Conservation (phyloP, 2,329 filamentous ascomycete species). For the Daldinia eschscholtzii region DNA sequence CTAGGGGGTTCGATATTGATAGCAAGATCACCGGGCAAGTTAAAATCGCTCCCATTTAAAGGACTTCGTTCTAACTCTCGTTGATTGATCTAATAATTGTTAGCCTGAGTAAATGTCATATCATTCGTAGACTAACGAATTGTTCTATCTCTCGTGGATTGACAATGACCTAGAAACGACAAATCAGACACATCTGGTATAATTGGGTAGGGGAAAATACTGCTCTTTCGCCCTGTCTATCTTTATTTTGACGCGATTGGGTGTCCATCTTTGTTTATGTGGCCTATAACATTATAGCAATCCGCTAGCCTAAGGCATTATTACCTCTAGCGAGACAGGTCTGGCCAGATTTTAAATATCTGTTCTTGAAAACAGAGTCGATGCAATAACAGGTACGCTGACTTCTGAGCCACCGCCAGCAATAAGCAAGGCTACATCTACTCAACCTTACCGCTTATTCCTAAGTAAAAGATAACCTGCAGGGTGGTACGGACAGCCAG, state of each 20-base stretch:
- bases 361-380: background rate
- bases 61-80: background rate
- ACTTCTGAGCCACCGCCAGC: background rate
- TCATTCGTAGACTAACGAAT: background rate
- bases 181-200: background rate
- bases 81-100: background rate
- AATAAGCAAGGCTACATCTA: background rate
- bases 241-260: background rate
- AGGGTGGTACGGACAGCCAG: background rate
- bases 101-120: background rate
- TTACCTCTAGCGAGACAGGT: background rate
- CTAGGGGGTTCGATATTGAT: background rate
- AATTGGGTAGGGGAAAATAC: background rate
- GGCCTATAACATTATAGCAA: background rate
- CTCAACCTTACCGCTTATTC: background rate
- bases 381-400: background rate
- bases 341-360: background rate
- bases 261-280: background rate
- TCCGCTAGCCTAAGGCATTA: background rate
- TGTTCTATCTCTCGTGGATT: background rate
- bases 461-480: background rate
- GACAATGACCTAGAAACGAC: background rate
- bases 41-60: background rate
- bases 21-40: background rate
- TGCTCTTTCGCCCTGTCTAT: background rate